Evolutionary conservation across 176 grass and related monocot species (phyloP).

Genomic region (Carex parvula): DNA sequence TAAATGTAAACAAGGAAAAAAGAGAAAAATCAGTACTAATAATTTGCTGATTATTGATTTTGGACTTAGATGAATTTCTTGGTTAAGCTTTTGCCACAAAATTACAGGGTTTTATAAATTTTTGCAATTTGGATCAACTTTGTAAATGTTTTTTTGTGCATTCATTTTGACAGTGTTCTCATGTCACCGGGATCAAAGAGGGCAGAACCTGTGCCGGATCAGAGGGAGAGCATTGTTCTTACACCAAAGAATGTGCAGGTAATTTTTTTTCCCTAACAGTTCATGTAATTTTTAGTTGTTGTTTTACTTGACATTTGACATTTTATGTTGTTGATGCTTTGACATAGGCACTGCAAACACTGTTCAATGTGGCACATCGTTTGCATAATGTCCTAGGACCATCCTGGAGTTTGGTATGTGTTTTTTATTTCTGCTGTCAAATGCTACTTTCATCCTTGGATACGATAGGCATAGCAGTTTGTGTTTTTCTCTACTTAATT

Average conservation of each 20-base stretch:
- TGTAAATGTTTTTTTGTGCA: constrained; percentile 13
- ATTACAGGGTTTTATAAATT: not conserved
- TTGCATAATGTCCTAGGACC: constrained; percentile 95
- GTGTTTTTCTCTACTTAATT: constrained; percentile 27
- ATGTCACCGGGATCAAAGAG: constrained; percentile 88
- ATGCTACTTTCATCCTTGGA: not conserved
- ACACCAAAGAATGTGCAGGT: constrained; percentile 99
- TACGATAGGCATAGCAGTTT: constrained; percentile 19
- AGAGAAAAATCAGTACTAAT: not conserved
- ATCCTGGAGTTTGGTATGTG: constrained; percentile 92
- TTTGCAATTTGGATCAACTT: constrained; percentile 30
- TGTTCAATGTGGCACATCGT: constrained; percentile 97
- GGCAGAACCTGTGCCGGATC: constrained; percentile 60
- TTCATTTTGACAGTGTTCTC: constrained; percentile 40
- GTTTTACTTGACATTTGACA: constrained; percentile 20
- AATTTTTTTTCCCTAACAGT: constrained; percentile 16
- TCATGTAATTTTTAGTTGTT: constrained; percentile 12
- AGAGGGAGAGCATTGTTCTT: constrained; percentile 79
- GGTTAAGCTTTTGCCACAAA: not conserved
- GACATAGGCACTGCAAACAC: constrained; percentile 80
- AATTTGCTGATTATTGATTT: constrained; percentile 9
- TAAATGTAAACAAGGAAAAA: not conserved
- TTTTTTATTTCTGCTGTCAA: constrained; percentile 18
- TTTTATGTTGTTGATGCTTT: constrained; percentile 26
- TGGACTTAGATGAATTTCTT: not conserved